Conservation (phyloP, 2,329 filamentous ascomycete species). For the Cytospora schulzeri region DNA sequence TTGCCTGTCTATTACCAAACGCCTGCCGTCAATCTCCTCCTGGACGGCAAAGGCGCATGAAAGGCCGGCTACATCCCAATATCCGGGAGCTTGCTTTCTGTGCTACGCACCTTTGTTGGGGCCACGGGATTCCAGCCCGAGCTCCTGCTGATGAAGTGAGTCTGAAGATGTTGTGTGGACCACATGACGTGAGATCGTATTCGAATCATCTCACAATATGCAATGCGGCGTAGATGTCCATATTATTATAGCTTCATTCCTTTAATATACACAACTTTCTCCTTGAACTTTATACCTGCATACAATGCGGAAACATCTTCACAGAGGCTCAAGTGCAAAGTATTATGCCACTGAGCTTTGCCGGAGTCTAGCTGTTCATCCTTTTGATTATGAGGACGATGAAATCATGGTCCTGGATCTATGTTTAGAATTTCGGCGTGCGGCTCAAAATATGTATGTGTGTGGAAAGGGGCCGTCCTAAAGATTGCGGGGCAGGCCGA, state of each 20-base stretch:
- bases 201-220: not conserved
- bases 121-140: not conserved
- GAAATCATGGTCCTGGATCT: not conserved
- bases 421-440: not conserved
- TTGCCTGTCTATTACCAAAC: conserved; percentile 60
- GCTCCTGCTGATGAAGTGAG: not conserved
- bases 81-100: not conserved
- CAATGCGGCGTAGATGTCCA: not conserved
- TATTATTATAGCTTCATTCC: not conserved
- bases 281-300: not conserved
- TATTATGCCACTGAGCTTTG: not conserved
- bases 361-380: not conserved
- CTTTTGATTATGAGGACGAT: not conserved
- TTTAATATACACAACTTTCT: not conserved
- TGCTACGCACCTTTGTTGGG: not conserved
- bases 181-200: not conserved
- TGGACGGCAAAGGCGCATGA: conserved; percentile 56
- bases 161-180: not conserved
- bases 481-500: conserved; percentile 11
- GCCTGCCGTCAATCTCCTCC: conserved; percentile 40
- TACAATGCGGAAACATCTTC: not conserved
- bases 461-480: conserved; percentile 8
- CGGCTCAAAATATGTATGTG: conserved; percentile 2
- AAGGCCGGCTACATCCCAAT: conserved; percentile 50
- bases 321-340: not conserved